These are phyloP conservation scores for Euphorbia tirucalli DNA, from an alignment of 345 rosid genomes.

Conservation along the genomic window DNA sequence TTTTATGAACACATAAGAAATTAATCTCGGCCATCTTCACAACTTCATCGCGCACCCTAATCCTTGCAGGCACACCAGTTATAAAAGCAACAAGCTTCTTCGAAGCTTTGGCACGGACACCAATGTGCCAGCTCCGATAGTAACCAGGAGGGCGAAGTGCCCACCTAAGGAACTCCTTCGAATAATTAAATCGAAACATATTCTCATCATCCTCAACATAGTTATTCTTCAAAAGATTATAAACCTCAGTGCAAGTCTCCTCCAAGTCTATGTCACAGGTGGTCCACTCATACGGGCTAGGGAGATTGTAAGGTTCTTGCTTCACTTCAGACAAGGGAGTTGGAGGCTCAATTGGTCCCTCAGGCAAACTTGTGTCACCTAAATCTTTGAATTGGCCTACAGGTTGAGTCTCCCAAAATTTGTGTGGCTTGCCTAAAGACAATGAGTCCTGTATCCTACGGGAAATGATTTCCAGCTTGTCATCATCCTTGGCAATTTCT, in stretches of 20 bases:
- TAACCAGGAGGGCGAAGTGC: constrained; percentile 85
- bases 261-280: constrained; percentile 82
- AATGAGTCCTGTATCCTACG: constrained; percentile 66
- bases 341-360: constrained; percentile 74
- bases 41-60: constrained; percentile 68
- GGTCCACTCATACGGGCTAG: constrained; percentile 72
- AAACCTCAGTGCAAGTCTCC: constrained; percentile 73
- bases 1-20: constrained; percentile 93
- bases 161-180: constrained; percentile 93
- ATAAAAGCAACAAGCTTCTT: constrained; percentile 89
- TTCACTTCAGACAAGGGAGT: constrained; percentile 68
- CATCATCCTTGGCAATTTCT: constrained; percentile 43
- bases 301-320: constrained; percentile 92
- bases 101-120: constrained; percentile 78
- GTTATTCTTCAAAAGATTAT: constrained; percentile 73
- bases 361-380: constrained; percentile 67
- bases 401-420: constrained; percentile 95
- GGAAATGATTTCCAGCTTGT: constrained; percentile 58
- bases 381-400: constrained; percentile 81
- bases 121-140: constrained; percentile 82
- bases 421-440: constrained; percentile 54
- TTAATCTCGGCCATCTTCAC: constrained; percentile 93
- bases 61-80: constrained; percentile 84
- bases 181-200: constrained; percentile 94
- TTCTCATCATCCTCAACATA: constrained; percentile 95